Evolutionary conservation across 2,329 filamentous ascomycete genomes (phyloP).

Genomic region (Penicillium sp.): DNA sequence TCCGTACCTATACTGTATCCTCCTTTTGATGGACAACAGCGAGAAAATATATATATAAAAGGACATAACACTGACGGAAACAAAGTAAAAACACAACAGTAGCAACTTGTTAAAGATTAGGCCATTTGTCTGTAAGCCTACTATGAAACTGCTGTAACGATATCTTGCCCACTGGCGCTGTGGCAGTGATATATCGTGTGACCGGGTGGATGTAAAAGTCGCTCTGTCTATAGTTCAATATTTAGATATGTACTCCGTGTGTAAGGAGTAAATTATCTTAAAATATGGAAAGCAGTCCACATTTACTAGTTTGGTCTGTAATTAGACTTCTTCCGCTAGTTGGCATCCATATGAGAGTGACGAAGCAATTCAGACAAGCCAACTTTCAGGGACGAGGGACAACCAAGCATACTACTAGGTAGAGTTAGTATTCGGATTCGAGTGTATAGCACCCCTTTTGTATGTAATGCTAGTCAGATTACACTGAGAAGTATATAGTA

Average conservation of each 20-base stretch:
- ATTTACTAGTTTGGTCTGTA: not conserved
- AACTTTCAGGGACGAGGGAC: no score
- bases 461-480: no score
- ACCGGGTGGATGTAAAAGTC: not conserved
- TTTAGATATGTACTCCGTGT: no score
- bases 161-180: not conserved
- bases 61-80: no score
- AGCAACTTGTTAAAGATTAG: not conserved
- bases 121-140: not conserved
- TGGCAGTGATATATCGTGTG: not conserved
- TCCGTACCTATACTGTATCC: not conserved
- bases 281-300: not conserved
- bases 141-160: not conserved
- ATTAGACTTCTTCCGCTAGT: not conserved
- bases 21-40: not conserved
- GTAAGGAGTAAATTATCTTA: not conserved
- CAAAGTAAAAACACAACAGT: not conserved
- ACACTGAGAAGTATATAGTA: not conserved
- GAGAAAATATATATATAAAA: not conserved
- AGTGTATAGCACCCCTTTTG: not conserved
- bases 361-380: no score
- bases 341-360: not conserved
- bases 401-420: not conserved
- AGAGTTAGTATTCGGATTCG: not conserved
- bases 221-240: not conserved